Evolutionary conservation across 345 rosid genomes (phyloP).

Genomic region (Acer negundo): DNA sequence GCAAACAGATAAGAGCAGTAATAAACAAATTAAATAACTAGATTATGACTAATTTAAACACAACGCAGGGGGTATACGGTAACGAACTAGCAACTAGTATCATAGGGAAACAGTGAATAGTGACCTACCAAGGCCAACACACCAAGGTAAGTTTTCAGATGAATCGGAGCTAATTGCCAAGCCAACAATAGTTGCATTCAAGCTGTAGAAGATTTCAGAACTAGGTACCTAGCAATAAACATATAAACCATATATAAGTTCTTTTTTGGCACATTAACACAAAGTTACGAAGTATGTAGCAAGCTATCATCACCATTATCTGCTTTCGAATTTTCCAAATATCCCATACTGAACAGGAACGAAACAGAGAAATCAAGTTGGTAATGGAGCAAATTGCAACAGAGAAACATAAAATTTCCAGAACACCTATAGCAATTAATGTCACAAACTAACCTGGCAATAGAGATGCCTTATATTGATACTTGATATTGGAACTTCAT

Average conservation of each 20-base stretch:
- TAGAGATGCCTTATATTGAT: conserved; percentile 82
- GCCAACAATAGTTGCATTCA: conserved; percentile 88
- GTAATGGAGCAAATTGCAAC: background rate
- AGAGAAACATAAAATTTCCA: conserved; percentile 9
- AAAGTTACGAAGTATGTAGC: conserved; percentile 6
- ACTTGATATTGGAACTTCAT: conserved; percentile 76
- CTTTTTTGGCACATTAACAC: background rate
- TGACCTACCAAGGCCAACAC: conserved; percentile 86
- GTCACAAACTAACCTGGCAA: conserved; percentile 58
- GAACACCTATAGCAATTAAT: conserved; percentile 3
- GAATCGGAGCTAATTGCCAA: conserved; percentile 70
- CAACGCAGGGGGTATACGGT: background rate
- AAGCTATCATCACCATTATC: conserved; percentile 12
- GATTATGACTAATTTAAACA: conserved; percentile 1
- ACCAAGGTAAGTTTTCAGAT: conserved; percentile 61
- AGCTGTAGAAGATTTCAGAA: conserved; percentile 69
- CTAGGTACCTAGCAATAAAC: conserved; percentile 55
- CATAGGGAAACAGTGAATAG: conserved; percentile 3
- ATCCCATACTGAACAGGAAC: background rate
- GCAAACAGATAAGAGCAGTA: background rate
- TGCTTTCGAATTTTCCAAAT: background rate
- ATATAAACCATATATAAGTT: conserved; percentile 21
- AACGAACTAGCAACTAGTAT: conserved; percentile 2
- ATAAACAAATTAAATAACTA: background rate
- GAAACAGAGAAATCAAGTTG: background rate